Evolutionary conservation across 2,329 filamentous ascomycete genomes (phyloP), one percentile per base, ranked within the genome.

Genomic region (Berkeleyomyces rouxiae): DNA sequence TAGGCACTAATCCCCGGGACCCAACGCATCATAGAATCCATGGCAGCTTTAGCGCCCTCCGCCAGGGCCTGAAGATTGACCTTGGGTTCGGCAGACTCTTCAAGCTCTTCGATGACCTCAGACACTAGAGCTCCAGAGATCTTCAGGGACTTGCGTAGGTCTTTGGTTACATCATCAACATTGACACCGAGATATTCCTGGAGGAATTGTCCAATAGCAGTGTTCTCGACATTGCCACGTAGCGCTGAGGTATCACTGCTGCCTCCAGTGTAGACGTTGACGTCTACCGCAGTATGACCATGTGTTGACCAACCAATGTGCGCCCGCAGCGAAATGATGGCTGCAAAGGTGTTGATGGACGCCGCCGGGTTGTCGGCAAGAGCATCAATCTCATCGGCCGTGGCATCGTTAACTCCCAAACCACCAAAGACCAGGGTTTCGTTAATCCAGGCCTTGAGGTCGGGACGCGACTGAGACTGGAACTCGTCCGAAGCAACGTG

Each of bases 221-320:
- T 97, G 71, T 99, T 99, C 77, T 99, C 93, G 62, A 95, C 85
- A 72, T 97, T 97, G 6, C 92, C 92, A 2, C 82, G 76, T 5
- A 96, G 78, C 11, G 79, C 77, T 51, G 81, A 79, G 0, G 85
- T 82, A 44, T 81, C 78, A 0, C 82, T 78, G 3, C 88, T 84
- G 55, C 79, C 78, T 0, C 87, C 91, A 61, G 88, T 86, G 75
- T 97, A 99, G 67, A 99, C 89, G 73, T 99, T 99, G 58, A 99
- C 93, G 71, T 99, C 93, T 6, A 93, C 90, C 60, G 86, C 93
- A 23, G 86, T 87, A 75, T 99, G 93, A 37, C 93, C 93, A 72
- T 96, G 92, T 0, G 91, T 96, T 66, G 82, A 86, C 93, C 93
- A 99, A 11, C 93, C 95, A 51, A 96, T 82, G 70, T 95, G 90